phyloP scores from a whole-genome alignment of 129 eudicot genomes.

The Pseudognaphalium luteoalbum region DNA sequence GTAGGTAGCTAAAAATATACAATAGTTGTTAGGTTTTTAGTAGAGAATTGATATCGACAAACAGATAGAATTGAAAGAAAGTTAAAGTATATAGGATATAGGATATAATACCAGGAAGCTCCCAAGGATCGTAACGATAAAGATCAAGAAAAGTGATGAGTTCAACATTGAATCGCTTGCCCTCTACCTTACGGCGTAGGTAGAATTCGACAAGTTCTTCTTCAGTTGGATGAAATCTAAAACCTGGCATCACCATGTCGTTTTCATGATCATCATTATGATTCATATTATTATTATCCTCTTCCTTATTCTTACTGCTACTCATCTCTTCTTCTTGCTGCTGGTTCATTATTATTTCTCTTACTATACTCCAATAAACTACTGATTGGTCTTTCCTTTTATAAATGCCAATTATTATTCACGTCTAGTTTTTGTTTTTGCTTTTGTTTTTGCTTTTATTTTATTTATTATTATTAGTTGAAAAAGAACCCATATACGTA shows the following conservation, averaged over 20 bases:
- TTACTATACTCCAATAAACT: conserved; percentile 47
- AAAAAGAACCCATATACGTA: conserved; percentile 14
- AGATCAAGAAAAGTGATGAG: conserved; percentile 98
- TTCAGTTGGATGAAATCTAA: conserved; percentile 95
- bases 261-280: conserved; percentile 47
- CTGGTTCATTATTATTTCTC: conserved; percentile 27
- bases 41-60: background rate
- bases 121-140: conserved; percentile 99
- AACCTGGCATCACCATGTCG: conserved; percentile 98
- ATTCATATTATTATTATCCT: background rate
- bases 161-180: conserved; percentile 88
- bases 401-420: conserved; percentile 21
- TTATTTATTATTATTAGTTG: background rate
- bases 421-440: background rate
- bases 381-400: conserved; percentile 24
- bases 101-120: conserved; percentile 74
- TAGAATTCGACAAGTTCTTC: conserved; percentile 96
- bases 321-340: conserved; percentile 21
- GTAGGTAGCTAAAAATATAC: background rate
- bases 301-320: conserved; percentile 19
- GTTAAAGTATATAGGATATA: background rate
- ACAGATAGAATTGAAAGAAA: background rate
- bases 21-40: background rate
- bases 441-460: background rate
- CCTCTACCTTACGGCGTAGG: conserved; percentile 99